Base-by-base conservation (phyloP, 139 green algal genomes). In the Haematococcus lacustris region DNA sequence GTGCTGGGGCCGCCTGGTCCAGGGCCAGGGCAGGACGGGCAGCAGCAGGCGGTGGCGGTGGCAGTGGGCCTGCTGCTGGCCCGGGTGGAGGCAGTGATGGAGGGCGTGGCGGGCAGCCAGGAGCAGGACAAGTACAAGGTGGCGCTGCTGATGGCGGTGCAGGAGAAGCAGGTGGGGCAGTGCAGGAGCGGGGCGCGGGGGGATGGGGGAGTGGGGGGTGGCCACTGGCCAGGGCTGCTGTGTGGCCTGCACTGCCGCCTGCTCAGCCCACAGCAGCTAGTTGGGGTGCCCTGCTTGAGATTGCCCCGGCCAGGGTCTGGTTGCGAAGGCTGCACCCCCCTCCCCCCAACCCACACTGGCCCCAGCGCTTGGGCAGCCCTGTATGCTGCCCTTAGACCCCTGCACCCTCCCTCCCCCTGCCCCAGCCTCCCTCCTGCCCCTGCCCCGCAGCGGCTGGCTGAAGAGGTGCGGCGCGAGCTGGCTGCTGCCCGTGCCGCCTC, bases 101-200 rank as follows among this genome's bases (percentile, higher is more conserved):
- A 53, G 25, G 70, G 70, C 34, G 50, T 62, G 40, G 51, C 30
- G 3, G 34, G 53, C 5, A 2, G 30, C 37, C 34, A 38, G 34
- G 51, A 64, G 51, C 64, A 53, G 53, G 71, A 80, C 26, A 80
- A 80, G 71, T 68, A 77, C 63, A 63, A 69, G 66, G 38, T 28
- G 13, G 78, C 78, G 0, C 60, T 84, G 33, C 70, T 77, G 34
- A 57, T 81, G 71, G 71, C 74, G 21, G 41, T 81, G 32, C 68
- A 70, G 43, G 79, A 84, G 34, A 78, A 84, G 51, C 71, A 76
- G 60, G 78, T 83, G 63, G 0, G 73, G 21, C 47, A 57, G 47
- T 28, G 13, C 13, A 57, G 13, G 47, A 21, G 47, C 47, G 13
- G 47, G 21, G 21, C 47, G 21, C 13, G 47, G 13, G 53, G 50